Evolutionary conservation across 2,329 filamentous ascomycete genomes (phyloP).

Genomic region (Fusarium newnesense): DNA sequence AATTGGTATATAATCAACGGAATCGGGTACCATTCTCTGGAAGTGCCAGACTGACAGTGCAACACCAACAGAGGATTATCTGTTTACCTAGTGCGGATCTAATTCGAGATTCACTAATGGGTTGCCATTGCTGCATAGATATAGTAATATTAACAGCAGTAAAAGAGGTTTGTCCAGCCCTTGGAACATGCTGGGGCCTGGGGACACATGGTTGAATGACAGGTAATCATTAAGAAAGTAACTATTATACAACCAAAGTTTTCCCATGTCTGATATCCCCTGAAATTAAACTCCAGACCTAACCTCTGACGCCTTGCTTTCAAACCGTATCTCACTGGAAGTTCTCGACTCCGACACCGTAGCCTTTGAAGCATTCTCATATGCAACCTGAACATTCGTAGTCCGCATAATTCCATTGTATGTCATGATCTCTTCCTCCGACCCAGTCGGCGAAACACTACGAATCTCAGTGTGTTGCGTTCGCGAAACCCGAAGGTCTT

Average conservation of each 20-base stretch:
- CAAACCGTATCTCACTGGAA: slow-evolving; percentile 27
- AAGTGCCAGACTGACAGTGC: no score
- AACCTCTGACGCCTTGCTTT: slow-evolving; percentile 8
- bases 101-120: fast-evolving
- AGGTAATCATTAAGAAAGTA: background rate
- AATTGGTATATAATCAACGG: fast-evolving
- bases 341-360: slow-evolving; percentile 16
- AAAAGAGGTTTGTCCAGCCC: fast-evolving
- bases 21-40: fast-evolving
- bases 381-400: slow-evolving; percentile 44
- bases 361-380: slow-evolving; percentile 31
- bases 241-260: background rate
- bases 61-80: background rate
- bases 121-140: fast-evolving
- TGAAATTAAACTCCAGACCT: slow-evolving; percentile 6
- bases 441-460: slow-evolving; percentile 47
- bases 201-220: background rate
- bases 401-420: slow-evolving; percentile 53
- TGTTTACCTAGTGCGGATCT: fast-evolving
- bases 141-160: fast-evolving
- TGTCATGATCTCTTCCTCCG: slow-evolving; percentile 54
- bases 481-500: slow-evolving; percentile 27
- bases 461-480: slow-evolving; percentile 49
- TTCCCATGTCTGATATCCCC: no score
- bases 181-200: background rate